These are phyloP conservation scores for Citrullus amarus DNA, from an alignment of 306 rosid species.

Conservation along the genomic window DNA sequence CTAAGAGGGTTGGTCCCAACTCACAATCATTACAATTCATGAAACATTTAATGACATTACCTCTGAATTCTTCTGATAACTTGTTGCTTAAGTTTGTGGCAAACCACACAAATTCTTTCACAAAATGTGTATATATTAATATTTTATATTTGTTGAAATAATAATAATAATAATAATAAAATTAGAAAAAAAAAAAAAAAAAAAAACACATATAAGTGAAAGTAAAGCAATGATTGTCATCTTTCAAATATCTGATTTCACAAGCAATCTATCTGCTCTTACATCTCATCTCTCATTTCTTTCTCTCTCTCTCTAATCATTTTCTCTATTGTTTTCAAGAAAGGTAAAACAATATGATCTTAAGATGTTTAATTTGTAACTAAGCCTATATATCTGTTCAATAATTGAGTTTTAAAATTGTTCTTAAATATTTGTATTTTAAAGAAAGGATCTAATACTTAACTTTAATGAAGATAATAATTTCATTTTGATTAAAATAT, in stretches of 20 bases:
- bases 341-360: not conserved
- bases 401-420: not conserved
- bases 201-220: not conserved
- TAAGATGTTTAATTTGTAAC: not conserved
- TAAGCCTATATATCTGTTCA: not conserved
- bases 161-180: no score
- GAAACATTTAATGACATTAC: not conserved
- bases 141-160: not conserved
- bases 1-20: not conserved
- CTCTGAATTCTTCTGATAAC: not conserved
- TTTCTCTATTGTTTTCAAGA: not conserved
- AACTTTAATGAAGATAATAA: not conserved
- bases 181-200: no score
- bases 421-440: no score
- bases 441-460: not conserved
- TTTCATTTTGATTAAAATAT: no score
- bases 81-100: slow-evolving; percentile 10
- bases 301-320: not conserved
- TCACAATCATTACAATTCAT: not conserved
- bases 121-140: not conserved
- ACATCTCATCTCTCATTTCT: slow-evolving; percentile 7
- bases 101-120: not conserved
- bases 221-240: slow-evolving; percentile 6
- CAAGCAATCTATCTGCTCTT: slow-evolving; percentile 47
- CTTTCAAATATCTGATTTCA: slow-evolving; percentile 37